Percentiles rank a stretch among this genome's conserved stretches.
Evolutionary conservation across 2,329 filamentous ascomycete species (phyloP).

Genomic region (Akanthomyces lecanii): DNA sequence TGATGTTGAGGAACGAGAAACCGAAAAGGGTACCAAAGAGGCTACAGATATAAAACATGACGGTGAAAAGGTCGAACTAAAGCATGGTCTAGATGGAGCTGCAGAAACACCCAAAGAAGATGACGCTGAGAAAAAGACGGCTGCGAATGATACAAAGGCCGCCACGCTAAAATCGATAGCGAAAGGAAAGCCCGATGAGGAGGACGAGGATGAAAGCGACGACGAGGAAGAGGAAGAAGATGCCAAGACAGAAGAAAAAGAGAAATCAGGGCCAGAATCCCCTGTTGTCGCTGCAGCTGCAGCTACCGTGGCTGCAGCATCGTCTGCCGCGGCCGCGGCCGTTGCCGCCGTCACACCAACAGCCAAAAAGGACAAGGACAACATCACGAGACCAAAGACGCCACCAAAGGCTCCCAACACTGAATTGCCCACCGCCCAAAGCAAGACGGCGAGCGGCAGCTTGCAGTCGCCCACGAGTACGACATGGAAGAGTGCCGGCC

Average conservation of each 20-base stretch:
- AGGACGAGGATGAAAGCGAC: conserved; percentile 8
- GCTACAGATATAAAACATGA: conserved; percentile 29
- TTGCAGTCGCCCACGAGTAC: conserved; percentile 41
- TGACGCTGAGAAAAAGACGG: not conserved
- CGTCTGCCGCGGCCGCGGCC: not conserved
- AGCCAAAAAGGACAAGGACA: not conserved
- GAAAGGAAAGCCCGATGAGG: not conserved
- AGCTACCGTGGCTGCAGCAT: conserved; percentile 1
- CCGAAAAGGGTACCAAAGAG: conserved; percentile 21
- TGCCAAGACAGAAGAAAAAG: conserved; percentile 6
- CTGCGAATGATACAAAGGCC: too few relatives aligned
- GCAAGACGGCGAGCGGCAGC: conserved; percentile 10
- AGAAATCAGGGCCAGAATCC: not conserved
- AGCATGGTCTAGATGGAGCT: conserved; percentile 8
- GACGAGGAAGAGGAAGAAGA: not conserved
- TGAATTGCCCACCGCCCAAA: not conserved
- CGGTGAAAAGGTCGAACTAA: conserved; percentile 20
- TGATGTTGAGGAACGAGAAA: conserved; percentile 11
- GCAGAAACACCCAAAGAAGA: conserved; percentile 15
- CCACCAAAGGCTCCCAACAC: not conserved
- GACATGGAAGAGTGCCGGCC: conserved; percentile 31
- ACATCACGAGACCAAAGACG: not conserved
- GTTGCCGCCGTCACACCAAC: conserved; percentile 1
- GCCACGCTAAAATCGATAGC: not conserved
- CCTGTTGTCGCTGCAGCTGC: not conserved